phyloP scores from a whole-genome alignment of 257 asterid species.

The Plantago ovata region DNA sequence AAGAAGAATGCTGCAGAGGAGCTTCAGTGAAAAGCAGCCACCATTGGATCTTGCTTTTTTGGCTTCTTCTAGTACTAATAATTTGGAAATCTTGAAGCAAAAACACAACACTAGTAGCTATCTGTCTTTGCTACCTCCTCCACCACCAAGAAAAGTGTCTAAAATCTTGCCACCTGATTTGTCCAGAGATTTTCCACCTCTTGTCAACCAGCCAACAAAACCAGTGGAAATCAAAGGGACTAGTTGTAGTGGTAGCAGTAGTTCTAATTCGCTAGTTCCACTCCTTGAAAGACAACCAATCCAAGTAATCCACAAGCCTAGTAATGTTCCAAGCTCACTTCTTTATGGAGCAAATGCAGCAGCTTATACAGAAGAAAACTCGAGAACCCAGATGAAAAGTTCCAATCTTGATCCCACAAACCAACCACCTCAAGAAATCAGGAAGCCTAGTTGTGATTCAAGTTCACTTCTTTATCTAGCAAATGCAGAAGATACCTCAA shows the following conservation, averaged over 20 bases:
- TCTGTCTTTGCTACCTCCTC: constrained; percentile 49
- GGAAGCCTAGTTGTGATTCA: no score
- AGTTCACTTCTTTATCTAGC: no score
- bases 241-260: no score
- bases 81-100: constrained; percentile 11
- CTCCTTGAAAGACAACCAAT: neutral
- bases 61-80: neutral
- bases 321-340: constrained; percentile 13
- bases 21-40: constrained; percentile 19
- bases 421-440: no score
- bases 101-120: constrained; percentile 23
- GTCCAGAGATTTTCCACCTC: constrained; percentile 12
- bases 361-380: neutral
- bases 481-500: no score
- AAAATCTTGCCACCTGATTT: constrained; percentile 37
- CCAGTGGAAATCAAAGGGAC: constrained; percentile 12
- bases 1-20: constrained; percentile 27
- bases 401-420: no score
- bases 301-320: constrained; percentile 23
- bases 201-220: neutral
- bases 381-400: no score
- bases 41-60: constrained; percentile 18
- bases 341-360: constrained; percentile 7
- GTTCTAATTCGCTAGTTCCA: no score
- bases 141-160: constrained; percentile 37